A percentile compares a stretch with the other conserved stretches of the same genome.
Evolutionary conservation across 2,329 filamentous ascomycete species (phyloP).

Genomic region (Lasiodiplodia citricola): DNA sequence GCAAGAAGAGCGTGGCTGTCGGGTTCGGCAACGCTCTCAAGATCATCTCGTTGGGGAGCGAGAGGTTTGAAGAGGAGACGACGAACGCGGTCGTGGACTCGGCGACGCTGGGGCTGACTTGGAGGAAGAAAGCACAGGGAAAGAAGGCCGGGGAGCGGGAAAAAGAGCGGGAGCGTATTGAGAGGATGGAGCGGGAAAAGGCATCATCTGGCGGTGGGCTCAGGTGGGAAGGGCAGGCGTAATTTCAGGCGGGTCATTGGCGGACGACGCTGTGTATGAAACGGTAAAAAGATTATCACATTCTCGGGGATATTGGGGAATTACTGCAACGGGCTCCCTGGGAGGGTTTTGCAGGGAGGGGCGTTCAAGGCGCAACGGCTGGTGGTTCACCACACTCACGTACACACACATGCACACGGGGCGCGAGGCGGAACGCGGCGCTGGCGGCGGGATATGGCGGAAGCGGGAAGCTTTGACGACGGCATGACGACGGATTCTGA

Average conservation of each 20-base stretch:
- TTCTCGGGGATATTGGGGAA: background rate
- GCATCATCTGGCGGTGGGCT: conserved; percentile 21
- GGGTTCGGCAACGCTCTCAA: conserved; percentile 76
- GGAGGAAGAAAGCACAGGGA: conserved; percentile 23
- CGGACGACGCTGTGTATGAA: background rate
- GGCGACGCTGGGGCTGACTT: conserved; percentile 18
- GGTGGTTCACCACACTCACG: conserved; percentile 4
- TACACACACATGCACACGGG: background rate
- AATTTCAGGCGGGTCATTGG: background rate
- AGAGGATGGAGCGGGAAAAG: conserved; percentile 8
- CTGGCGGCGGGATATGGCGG: conserved; percentile 12
- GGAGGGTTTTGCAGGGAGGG: background rate
- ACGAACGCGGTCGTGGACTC: conserved; percentile 6
- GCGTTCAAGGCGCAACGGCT: conserved; percentile 13
- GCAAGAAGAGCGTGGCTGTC: conserved; percentile 69
- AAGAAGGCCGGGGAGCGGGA: conserved; percentile 18
- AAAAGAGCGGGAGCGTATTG: conserved; percentile 6
- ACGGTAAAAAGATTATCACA: background rate
- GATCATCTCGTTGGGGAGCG: conserved; percentile 69
- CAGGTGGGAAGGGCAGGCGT: background rate
- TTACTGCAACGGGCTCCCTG: background rate
- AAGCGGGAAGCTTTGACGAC: conserved; percentile 1
- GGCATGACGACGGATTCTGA: conserved; percentile 2
- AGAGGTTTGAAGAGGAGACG: conserved; percentile 60
- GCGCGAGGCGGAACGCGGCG: conserved; percentile 1